Evolutionary conservation across 495 filamentous ascomycete genomes (phyloP).

Genomic region (Apiosordaria backusii): DNA sequence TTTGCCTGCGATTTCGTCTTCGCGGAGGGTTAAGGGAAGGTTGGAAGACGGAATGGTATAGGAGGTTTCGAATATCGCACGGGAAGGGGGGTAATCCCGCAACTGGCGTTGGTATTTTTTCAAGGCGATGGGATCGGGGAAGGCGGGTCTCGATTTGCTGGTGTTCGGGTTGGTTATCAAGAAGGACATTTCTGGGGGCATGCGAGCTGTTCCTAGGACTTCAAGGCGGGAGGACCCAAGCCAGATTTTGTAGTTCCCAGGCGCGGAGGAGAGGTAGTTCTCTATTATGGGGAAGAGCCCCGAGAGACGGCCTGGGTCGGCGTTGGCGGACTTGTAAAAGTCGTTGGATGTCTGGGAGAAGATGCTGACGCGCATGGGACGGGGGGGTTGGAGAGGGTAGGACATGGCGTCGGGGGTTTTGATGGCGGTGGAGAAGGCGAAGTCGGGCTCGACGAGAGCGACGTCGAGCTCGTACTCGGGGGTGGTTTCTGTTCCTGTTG

Average conservation of each 20-base stretch:
- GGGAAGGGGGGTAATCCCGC: background rate
- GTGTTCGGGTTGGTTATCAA: background rate
- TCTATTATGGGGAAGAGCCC: constrained; percentile 43
- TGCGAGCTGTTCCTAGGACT: constrained; percentile 38
- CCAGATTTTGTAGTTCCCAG: constrained; percentile 36
- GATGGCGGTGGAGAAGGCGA: constrained; percentile 4
- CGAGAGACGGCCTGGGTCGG: constrained; percentile 33
- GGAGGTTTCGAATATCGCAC: background rate
- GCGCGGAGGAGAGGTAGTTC: constrained; percentile 42
- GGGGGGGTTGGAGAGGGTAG: constrained; percentile 17
- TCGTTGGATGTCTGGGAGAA: constrained; percentile 21
- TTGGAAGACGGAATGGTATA: background rate
- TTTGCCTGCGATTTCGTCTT: background rate
- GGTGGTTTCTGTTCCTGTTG: constrained; percentile 12
- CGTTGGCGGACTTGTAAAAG: background rate
- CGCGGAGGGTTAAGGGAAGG: background rate
- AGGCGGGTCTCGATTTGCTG: background rate
- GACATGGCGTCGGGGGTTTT: background rate
- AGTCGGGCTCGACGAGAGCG: constrained; percentile 30
- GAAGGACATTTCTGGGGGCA: constrained; percentile 29
- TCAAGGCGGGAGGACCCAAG: constrained; percentile 44
- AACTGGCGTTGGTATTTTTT: background rate
- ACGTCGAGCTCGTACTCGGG: constrained; percentile 41
- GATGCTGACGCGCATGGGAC: constrained; percentile 22
- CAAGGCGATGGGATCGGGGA: background rate